These are phyloP conservation scores for Arbutus unedo DNA, from an alignment of 148 eudicot species.

Conservation along the genomic window DNA sequence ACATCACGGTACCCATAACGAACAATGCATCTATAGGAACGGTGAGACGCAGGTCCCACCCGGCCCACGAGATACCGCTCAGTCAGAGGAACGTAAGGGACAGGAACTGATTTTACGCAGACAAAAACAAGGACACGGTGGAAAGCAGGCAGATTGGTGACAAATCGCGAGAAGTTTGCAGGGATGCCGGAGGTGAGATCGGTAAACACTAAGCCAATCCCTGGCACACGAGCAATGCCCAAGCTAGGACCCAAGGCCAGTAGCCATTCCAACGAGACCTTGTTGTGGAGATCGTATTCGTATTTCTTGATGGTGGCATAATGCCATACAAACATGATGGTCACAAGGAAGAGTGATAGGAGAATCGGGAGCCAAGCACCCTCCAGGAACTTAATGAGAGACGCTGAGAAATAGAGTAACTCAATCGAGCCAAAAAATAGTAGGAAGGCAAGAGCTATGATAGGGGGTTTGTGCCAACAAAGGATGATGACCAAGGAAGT, in stretches of 20 bases:
- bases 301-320: slow-evolving; percentile 80
- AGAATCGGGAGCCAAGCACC: slow-evolving; percentile 97
- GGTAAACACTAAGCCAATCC: slow-evolving; percentile 80
- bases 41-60: slow-evolving; percentile 71
- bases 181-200: slow-evolving; percentile 92
- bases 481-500: slow-evolving; percentile 81
- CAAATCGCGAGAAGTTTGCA: slow-evolving; percentile 85
- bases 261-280: slow-evolving; percentile 91
- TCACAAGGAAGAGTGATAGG: slow-evolving; percentile 72
- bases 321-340: slow-evolving; percentile 93
- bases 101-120: slow-evolving; percentile 89
- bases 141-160: slow-evolving; percentile 91
- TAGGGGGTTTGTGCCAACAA: slow-evolving; percentile 85
- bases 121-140: slow-evolving; percentile 77
- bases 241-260: slow-evolving; percentile 77
- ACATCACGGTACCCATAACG: slow-evolving; percentile 94
- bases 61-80: slow-evolving; percentile 89
- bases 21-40: slow-evolving; percentile 81
- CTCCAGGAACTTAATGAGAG: slow-evolving; percentile 74
- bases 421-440: slow-evolving; percentile 87
- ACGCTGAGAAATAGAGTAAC: slow-evolving; percentile 86
- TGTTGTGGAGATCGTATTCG: slow-evolving; percentile 89
- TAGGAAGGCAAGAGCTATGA: slow-evolving; percentile 63
- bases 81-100: slow-evolving; percentile 65
- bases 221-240: slow-evolving; percentile 85